Evolutionary conservation across 306 rosid species (phyloP), one percentile per base, ranked within the genome.

Genomic region (Fragaria iinumae): DNA sequence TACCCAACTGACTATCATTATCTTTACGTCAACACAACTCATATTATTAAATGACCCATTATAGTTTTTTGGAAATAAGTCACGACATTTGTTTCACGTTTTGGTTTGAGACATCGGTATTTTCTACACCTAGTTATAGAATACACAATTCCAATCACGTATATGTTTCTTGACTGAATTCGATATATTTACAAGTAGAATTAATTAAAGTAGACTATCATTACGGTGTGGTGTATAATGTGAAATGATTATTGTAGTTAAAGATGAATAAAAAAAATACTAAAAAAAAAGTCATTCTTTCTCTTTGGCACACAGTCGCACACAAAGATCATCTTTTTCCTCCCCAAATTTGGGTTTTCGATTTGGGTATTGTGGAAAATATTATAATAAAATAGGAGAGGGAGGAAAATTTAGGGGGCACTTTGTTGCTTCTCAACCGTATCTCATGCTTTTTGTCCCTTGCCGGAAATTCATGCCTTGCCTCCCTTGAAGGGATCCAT

Each of bases 401-500:
- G 59, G 59, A 45, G 60, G 11, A 80, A 86, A 27, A 62, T 70
- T 81, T 76, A 38, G 47, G 70, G 70, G 89, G 89, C 97, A 84
- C 91, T 85, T 79, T 83, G 93, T 74, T 77, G 80, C 66, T 81
- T 63, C 56, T 75, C 32, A 86, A 87, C 94, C 86, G 84, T 79
- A 84, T 86, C 94, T 83, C 94, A 77, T 86, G 91, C 90, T 84
- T 90, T 89, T 90, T 85, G 96, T 90, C 94, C 86, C 86, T 83
- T 64, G 87, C 96, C 90, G 88, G 90, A 87, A 88, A 85, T 88
- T 90, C 93, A 90, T 89, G 96, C 89, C 84, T 85, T 90, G 93
- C 90, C 93, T 84, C 91, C 90, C 88, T 73, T 36, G 57, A 57
- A 84, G 91, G 94, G 88, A 86, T 87, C 96, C 88, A 83, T 77